These are phyloP conservation scores for Trichophaea hybrida DNA, from an alignment of 2,329 filamentous ascomycete genomes.

Conservation along the genomic window DNA sequence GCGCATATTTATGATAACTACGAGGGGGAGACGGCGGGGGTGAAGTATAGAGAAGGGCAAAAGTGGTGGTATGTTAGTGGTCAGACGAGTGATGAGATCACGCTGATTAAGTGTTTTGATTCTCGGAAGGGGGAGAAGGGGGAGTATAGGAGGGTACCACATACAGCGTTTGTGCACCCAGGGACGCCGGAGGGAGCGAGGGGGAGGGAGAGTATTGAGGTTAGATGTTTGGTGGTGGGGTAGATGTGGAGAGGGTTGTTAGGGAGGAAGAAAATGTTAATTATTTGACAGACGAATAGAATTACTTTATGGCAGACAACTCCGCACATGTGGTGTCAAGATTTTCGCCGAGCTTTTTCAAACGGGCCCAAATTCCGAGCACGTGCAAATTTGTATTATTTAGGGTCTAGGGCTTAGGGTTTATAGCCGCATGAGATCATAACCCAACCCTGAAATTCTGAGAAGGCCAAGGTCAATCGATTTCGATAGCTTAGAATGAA, in stretches of 20 bases:
- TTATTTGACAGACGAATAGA: no score
- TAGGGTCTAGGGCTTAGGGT: no score
- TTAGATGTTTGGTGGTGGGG: conserved; percentile 72
- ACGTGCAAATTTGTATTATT: no score
- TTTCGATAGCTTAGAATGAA: no score
- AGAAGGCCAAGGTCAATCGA: no score
- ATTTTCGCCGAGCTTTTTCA: no score
- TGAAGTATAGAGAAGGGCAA: conserved; percentile 47
- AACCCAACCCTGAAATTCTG: no score
- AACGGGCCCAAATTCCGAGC: no score
- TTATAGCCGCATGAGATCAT: no score
- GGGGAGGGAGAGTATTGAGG: conserved; percentile 75
- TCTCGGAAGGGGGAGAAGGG: conserved; percentile 32
- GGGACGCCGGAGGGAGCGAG: conserved; percentile 54
- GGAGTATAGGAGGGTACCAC: conserved; percentile 36
- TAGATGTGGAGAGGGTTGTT: neutral
- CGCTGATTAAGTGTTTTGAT: conserved; percentile 68
- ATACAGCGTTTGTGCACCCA: conserved; percentile 68
- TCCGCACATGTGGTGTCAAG: no score
- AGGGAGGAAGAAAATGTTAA: no score
- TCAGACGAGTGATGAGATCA: conserved; percentile 57
- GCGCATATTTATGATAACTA: conserved; percentile 48
- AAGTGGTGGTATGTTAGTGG: conserved; percentile 70
- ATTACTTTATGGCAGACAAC: no score
- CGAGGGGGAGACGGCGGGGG: conserved; percentile 57